Evolutionary conservation across 257 asterid genomes (phyloP).

Genomic region (Misopates orontium): DNA sequence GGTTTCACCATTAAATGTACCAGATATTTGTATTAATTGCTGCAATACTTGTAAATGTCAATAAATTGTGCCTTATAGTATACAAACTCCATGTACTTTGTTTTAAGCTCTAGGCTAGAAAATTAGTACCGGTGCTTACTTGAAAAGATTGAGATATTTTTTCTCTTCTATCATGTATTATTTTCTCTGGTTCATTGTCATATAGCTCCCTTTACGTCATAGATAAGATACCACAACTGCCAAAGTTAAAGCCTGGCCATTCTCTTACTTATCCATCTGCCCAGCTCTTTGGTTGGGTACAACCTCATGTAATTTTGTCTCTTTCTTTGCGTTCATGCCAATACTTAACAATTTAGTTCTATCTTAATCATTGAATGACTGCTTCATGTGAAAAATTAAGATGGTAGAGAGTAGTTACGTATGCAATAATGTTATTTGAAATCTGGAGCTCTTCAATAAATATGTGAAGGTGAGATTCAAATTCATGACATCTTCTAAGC

Average conservation of each 20-base stretch:
- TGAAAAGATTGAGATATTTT: neutral
- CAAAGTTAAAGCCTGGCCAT: neutral
- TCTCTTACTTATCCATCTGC: too few species aligned
- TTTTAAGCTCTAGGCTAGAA: conserved; percentile 7
- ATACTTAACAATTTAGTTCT: conserved; percentile 10
- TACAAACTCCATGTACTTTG: neutral
- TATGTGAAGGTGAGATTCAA: too few species aligned
- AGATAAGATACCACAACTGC: too few species aligned
- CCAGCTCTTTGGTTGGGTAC: too few species aligned
- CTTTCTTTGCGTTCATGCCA: conserved; percentile 11
- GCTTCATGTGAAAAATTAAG: too few species aligned
- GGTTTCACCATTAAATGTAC: conserved; percentile 2
- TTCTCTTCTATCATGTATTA: conserved; percentile 1
- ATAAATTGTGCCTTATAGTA: neutral
- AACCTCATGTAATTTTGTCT: too few species aligned
- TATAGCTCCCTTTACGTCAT: neutral
- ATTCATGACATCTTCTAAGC: too few species aligned
- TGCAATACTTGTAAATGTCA: conserved; percentile 15
- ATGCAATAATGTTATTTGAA: too few species aligned
- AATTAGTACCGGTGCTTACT: neutral
- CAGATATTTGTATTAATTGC: conserved; percentile 11
- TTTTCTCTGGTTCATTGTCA: neutral
- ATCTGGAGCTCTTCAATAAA: too few species aligned
- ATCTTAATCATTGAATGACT: neutral
- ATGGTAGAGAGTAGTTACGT: too few species aligned